Base-by-base conservation (phyloP, 352 stramenopile genomes). In the Thalassiosira exigua region DNA sequence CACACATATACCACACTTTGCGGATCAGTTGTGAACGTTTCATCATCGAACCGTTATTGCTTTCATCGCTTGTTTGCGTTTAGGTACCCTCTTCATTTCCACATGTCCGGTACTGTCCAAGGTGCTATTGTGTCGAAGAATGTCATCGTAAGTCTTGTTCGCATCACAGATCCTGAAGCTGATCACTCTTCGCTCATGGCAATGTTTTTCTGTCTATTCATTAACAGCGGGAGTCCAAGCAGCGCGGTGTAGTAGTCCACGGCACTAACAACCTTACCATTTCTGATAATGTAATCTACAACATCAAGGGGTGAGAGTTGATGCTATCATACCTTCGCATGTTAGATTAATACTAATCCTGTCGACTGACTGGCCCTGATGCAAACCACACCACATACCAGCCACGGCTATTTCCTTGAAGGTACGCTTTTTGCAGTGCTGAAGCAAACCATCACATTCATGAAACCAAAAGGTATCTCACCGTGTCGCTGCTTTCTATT, bases 231-330 rank as follows among this genome's bases (percentile, higher is more conserved):
- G 7, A 77, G 21, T 80, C 66, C 12, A 76, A 76, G 21, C 73
- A 83, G 56, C 79, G 85, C 12, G 84, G 82, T 58, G 61, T 82
- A 30, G 80, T 85, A 12, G 29, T 91, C 11, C 82, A 91, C 56
- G 75, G 71, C 12, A 86, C 65, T 12, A 70, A 90, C 56, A 74
- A 80, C n/a, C 42, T 84, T 5, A 30, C 53, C 1, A 68, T 91
- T 12, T 56, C 76, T 54, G 53, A 79, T 27, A 91, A 91, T 67
- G 77, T 91, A 26, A 70, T 68, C 12, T 89, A 75, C 50, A 62
- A 85, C 50, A 75, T 33, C 27, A 82, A 68, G 44, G 85, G 85
- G 1, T 82, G 90, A n/a, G n/a, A n/a, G n/a, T 64, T 88, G 79
- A 57, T 84, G 59, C 57, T 53, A 77, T 17, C 32, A 46, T 17